phyloP scores from a whole-genome alignment of 2,329 filamentous ascomycete genomes.

The Cadophora luteo-olivacea region DNA sequence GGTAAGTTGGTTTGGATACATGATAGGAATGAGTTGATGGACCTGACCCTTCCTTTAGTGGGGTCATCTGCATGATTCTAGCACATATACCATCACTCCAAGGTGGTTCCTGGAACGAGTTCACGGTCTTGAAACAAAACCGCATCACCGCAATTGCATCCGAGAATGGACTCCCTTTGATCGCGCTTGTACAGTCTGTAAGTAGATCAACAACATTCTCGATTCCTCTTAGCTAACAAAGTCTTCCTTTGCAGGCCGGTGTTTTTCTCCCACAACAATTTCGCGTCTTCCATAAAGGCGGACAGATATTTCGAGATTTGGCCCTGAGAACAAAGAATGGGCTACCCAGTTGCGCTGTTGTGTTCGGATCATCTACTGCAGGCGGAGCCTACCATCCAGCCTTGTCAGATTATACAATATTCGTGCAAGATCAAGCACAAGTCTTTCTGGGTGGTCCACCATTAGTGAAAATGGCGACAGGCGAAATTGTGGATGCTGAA shows the following conservation, averaged over 20 bases:
- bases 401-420: slow-evolving; percentile 52
- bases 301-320: slow-evolving; percentile 51
- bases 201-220: not conserved
- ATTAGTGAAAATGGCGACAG: slow-evolving; percentile 54
- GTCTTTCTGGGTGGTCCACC: slow-evolving; percentile 53
- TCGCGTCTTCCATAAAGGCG: slow-evolving; percentile 52
- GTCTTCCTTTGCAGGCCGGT: slow-evolving; percentile 41
- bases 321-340: slow-evolving; percentile 48
- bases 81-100: slow-evolving; percentile 51
- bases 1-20: slow-evolving; percentile 23
- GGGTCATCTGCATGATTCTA: slow-evolving; percentile 47
- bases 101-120: slow-evolving; percentile 53
- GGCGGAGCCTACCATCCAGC: slow-evolving; percentile 51
- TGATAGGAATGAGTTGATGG: not conserved
- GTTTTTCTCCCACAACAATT: slow-evolving; percentile 53
- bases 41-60: slow-evolving; percentile 35
- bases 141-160: slow-evolving; percentile 48
- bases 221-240: not conserved
- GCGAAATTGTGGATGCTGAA: slow-evolving; percentile 51
- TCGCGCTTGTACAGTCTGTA: slow-evolving; percentile 49
- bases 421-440: slow-evolving; percentile 51
- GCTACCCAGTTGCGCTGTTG: slow-evolving; percentile 50
- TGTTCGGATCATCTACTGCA: slow-evolving; percentile 53
- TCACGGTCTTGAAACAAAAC: slow-evolving; percentile 48
- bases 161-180: slow-evolving; percentile 50